Evolutionary conservation across 2,329 filamentous ascomycete genomes (phyloP), one percentile per base, ranked within the genome.

Genomic region (Cercospora sesami): DNA sequence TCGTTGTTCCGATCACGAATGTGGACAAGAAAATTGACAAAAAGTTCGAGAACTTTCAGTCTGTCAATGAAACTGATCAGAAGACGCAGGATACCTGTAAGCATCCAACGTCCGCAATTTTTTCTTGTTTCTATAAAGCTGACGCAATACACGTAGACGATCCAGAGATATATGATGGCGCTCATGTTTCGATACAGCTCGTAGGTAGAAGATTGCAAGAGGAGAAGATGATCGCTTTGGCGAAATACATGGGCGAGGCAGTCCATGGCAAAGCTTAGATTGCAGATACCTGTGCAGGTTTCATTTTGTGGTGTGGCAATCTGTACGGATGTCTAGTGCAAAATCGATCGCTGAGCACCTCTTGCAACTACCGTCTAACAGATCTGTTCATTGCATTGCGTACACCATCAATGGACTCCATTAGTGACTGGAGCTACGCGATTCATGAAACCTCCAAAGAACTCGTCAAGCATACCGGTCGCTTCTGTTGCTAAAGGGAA

Each of bases 1-100:
- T 83, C 0, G 81, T 85, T 1, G 79, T 89, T 18, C 87, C 87
- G 0, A 84, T 89, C 1, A 87, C 86, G 0, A 81, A 76, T 53
- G 85, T 82, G 0, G 82, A 88, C 66, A 84, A 85, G 72, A 74
- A 63, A 0, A 61, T 87, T 4, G 87, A 89, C 73, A 72, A 77
- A 14, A 74, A 79, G 26, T 77, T 82, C 6, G 67, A 70, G 61
- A 69, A 70, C 16, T 79, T 78, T 71, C 75, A 77, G 63, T 69
- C 75, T 39, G 72, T 81, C 26, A 79, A 78, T 64, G 80, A 82
- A 4, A 73, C 71, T 12, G 83, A 83, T 69, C 76, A 79, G 68
- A 75, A 76, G 64, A 78, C 81, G 31, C 77, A 80, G 30, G 77
- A 79, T 30, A 77, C 73, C 53, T 84, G 81, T 83, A 74, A 78